phyloP scores from a whole-genome alignment of 331 rosid species.

The Pyrus hybrid region DNA sequence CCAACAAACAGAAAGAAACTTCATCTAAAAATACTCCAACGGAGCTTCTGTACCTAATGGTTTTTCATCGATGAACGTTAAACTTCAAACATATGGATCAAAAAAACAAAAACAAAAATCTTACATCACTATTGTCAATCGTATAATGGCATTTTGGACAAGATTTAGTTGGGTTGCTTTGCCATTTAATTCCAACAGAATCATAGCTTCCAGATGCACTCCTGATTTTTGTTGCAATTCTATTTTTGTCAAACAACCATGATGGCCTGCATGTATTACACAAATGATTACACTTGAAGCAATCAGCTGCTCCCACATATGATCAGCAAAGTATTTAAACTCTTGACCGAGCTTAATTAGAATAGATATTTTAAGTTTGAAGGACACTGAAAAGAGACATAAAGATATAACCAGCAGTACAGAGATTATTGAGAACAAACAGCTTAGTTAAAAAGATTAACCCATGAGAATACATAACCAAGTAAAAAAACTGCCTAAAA shows the following conservation, averaged over 20 bases:
- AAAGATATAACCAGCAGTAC: background rate
- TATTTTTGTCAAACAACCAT: conserved; percentile 68
- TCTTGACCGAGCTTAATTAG: background rate
- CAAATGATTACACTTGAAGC: conserved; percentile 3
- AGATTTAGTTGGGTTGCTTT: conserved; percentile 67
- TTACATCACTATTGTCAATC: conserved; percentile 72
- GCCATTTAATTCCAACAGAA: conserved; percentile 43
- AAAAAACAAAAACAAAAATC: conserved; percentile 2
- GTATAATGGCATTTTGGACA: conserved; percentile 60
- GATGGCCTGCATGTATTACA: conserved; percentile 43
- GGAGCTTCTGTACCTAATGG: background rate
- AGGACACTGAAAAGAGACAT: background rate
- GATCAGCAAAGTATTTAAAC: conserved; percentile 1
- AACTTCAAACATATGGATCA: background rate
- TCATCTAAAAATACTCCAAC: background rate
- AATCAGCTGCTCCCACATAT: background rate
- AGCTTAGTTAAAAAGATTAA: background rate
- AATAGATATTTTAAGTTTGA: background rate
- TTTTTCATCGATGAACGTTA: background rate
- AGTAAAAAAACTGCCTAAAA: too few species aligned
- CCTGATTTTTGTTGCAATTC: conserved; percentile 86
- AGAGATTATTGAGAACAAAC: background rate
- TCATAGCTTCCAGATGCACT: conserved; percentile 51
- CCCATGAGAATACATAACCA: background rate
- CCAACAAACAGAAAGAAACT: background rate